Percentiles rank a stretch among this genome's conserved stretches.
These are phyloP conservation scores for Tricladium varicosporioides DNA, from an alignment of 2,329 filamentous ascomycete species.

Conservation along the genomic window DNA sequence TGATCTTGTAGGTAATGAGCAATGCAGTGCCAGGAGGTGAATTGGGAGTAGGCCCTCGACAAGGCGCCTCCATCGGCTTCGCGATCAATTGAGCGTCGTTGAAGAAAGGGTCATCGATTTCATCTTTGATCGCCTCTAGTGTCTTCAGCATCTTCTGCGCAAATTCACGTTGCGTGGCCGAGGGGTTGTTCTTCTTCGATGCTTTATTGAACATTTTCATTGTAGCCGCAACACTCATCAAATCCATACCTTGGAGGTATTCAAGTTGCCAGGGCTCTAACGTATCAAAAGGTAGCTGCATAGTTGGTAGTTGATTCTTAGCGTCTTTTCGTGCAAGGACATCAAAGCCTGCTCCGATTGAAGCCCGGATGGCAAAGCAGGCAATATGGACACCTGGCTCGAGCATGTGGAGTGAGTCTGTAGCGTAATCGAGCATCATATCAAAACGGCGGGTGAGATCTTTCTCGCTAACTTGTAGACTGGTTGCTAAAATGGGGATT, in stretches of 20 bases:
- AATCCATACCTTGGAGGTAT: conserved; percentile 43
- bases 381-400: conserved; percentile 55
- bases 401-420: conserved; percentile 42
- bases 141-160: conserved; percentile 43
- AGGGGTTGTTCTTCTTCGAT: conserved; percentile 36
- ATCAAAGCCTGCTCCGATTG: conserved; percentile 41
- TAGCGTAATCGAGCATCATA: conserved; percentile 61
- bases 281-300: conserved; percentile 49
- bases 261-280: conserved; percentile 54
- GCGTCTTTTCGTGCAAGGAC: conserved; percentile 33
- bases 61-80: conserved; percentile 44
- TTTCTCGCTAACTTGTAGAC: conserved; percentile 68
- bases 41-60: conserved; percentile 27
- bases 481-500: conserved; percentile 63
- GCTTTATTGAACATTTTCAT: conserved; percentile 37
- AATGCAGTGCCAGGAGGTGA: conserved; percentile 33
- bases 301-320: conserved; percentile 58
- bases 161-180: conserved; percentile 44
- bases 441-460: conserved; percentile 61
- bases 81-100: conserved; percentile 45
- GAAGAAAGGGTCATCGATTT: conserved; percentile 45
- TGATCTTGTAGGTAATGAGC: conserved; percentile 56
- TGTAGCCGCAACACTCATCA: conserved; percentile 47
- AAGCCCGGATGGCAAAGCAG: conserved; percentile 55
- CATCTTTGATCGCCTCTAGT: conserved; percentile 41